phyloP scores from a whole-genome alignment of 2,329 filamentous ascomycete genomes.

The Sarocladium kiliense region DNA sequence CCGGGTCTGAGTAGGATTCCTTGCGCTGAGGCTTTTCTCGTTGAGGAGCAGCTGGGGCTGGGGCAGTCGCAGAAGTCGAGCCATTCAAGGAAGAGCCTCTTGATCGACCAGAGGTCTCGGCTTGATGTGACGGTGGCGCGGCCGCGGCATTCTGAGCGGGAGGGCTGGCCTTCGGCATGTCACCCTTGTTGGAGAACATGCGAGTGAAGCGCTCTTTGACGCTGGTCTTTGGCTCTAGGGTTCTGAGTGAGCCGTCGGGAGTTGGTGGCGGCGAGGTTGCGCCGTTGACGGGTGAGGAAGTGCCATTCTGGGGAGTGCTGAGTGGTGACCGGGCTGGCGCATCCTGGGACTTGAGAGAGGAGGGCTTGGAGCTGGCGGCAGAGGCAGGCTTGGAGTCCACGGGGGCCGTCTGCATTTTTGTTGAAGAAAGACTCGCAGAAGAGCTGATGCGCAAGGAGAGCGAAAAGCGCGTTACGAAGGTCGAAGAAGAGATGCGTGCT shows the following conservation, averaged over 20 bases:
- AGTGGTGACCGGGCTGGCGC: constrained; percentile 34
- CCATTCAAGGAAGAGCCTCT: constrained; percentile 30
- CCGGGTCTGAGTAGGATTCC: constrained; percentile 37
- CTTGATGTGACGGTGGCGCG: background rate
- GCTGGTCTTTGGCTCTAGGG: constrained; percentile 44
- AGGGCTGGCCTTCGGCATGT: constrained; percentile 33
- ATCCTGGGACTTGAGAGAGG: constrained; percentile 45
- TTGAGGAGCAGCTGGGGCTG: background rate
- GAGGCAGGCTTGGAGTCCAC: constrained; percentile 32
- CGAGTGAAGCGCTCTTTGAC: constrained; percentile 61
- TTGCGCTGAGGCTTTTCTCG: constrained; percentile 26
- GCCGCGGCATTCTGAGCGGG: constrained; percentile 22
- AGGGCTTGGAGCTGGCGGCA: constrained; percentile 41
- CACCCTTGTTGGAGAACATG: constrained; percentile 57
- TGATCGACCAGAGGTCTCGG: constrained; percentile 20
- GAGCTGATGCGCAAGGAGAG: background rate
- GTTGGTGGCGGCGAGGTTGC: constrained; percentile 14
- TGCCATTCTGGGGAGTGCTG: constrained; percentile 34
- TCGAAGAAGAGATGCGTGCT: background rate
- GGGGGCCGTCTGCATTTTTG: constrained; percentile 27
- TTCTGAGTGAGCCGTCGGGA: constrained; percentile 17
- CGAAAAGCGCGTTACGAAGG: background rate
- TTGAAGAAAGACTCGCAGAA: background rate
- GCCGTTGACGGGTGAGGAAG: constrained; percentile 20
- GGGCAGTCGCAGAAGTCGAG: background rate